Base-by-base conservation (phyloP, 225 moss, liverwort and hornwort species). In the Antitrichia curtipendula region DNA sequence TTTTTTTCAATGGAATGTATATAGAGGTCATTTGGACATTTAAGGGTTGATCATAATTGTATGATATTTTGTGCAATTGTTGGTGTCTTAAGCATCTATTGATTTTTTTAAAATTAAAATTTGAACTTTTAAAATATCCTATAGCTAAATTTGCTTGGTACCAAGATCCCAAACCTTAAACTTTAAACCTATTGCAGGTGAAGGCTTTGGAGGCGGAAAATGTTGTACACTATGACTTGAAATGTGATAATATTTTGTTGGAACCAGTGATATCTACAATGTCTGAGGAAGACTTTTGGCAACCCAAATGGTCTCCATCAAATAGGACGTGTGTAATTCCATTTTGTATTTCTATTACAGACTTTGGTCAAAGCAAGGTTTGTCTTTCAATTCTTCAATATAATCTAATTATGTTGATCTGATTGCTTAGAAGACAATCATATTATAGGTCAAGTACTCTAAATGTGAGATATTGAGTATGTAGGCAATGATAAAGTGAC, bases 351-450 rank as follows among this genome's bases (percentile, higher is more conserved):
- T 97, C 94, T 40, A 93, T 99, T 36, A 94, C 95, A 7, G 98
- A 99, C 93, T 99, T 97, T 25, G 98, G 98, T 60, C 98, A 99
- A 80, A 99, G 98, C 92, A 99, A 99, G 95, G 98, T 96, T 16
- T 10, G 72, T 56, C 9, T 32, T 83, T 22, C 4, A 41, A 0
- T 80, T 60, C 20, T 45, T 52, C 18, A 38, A 57, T 38, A 19
- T 20, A 19, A 0, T 41, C 5, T 40, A 58, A 19, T 41, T 6
- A 3, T 6, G 0, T 41, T 41, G 5, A 58, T 58, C 0, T 19
- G 0, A 19, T 0, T 41, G 0, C 0, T 19, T 8, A 27, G 0
- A 58, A 78, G 19, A 29, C 18, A 57, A n/a, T 29, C 8, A 57
- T 19, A 40, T 28, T 28, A 17, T 40, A 40, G 16, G 58, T 19